These are phyloP conservation scores for Trichoderma hamatum DNA, from an alignment of 2,329 filamentous ascomycete species.

Conservation along the genomic window DNA sequence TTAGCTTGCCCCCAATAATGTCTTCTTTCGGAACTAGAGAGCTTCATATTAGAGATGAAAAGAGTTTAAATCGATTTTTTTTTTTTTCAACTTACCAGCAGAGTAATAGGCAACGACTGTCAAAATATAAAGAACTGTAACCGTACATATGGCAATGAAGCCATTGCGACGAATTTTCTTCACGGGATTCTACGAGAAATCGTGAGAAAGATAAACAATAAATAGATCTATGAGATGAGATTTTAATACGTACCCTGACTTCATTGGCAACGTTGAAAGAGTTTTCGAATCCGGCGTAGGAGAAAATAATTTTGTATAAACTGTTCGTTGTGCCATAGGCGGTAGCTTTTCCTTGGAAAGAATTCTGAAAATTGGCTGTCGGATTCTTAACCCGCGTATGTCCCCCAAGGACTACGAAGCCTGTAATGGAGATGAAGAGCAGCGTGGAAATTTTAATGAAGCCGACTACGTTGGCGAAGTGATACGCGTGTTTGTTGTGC, in stretches of 20 bases:
- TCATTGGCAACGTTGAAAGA: slow-evolving; percentile 66
- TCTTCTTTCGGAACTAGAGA: slow-evolving; percentile 52
- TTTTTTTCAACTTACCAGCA: slow-evolving; percentile 41
- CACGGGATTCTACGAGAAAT: slow-evolving; percentile 52
- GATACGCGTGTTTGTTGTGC: slow-evolving; percentile 61
- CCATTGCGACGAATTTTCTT: slow-evolving; percentile 56
- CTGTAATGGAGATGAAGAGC: slow-evolving; percentile 64
- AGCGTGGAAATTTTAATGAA: slow-evolving; percentile 63
- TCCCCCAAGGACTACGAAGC: slow-evolving; percentile 60
- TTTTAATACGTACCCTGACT: slow-evolving; percentile 32
- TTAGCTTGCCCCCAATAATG: slow-evolving; percentile 56
- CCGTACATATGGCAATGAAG: slow-evolving; percentile 52
- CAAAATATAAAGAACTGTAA: slow-evolving; percentile 59
- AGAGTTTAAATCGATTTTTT: neutral
- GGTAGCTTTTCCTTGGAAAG: slow-evolving; percentile 41
- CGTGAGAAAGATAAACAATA: neutral
- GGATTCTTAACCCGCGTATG: slow-evolving; percentile 40
- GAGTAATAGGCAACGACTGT: slow-evolving; percentile 65
- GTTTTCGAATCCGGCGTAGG: slow-evolving; percentile 60
- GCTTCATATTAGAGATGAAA: neutral
- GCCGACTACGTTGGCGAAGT: slow-evolving; percentile 59
- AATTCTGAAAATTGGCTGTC: slow-evolving; percentile 41
- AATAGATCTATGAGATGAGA: neutral
- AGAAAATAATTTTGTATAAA: slow-evolving; percentile 61
- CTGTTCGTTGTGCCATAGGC: slow-evolving; percentile 49